Conservation (phyloP, 2,329 filamentous ascomycete species). For the Zarea fungicola region DNA sequence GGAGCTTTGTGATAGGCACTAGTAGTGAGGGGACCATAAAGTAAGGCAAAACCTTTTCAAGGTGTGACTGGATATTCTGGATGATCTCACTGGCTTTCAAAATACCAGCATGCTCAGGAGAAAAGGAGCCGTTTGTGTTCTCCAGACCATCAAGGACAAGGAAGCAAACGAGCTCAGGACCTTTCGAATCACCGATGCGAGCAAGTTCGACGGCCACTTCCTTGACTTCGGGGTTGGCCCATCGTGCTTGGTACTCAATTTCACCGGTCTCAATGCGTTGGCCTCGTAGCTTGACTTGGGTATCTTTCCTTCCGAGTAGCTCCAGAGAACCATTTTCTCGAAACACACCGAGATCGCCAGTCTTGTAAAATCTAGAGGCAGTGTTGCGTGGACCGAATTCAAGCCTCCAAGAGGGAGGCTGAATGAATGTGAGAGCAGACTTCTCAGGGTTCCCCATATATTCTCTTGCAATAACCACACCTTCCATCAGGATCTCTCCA, state of each 20-base stretch:
- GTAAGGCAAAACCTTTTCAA: background rate
- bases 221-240: background rate
- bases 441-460: slow-evolving; percentile 12
- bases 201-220: slow-evolving; percentile 6
- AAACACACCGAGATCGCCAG: slow-evolving; percentile 3
- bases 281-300: slow-evolving; percentile 5
- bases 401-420: background rate
- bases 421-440: background rate
- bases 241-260: slow-evolving; percentile 13
- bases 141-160: background rate
- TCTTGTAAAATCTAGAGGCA: slow-evolving; percentile 12
- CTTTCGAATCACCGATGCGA: background rate
- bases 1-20: background rate
- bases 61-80: background rate
- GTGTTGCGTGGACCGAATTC: background rate
- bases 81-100: background rate
- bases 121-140: background rate
- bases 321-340: slow-evolving; percentile 2
- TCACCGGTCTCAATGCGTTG: slow-evolving; percentile 13
- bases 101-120: background rate
- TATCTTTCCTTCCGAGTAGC: slow-evolving; percentile 7
- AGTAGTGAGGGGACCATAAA: slow-evolving; percentile 8
- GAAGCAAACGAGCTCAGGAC: background rate
- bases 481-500: slow-evolving; percentile 14
- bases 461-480: slow-evolving; percentile 8